These are phyloP conservation scores for Blechomonas ayalai DNA, from an alignment of 208 protist genomes.

Conservation along the genomic window DNA sequence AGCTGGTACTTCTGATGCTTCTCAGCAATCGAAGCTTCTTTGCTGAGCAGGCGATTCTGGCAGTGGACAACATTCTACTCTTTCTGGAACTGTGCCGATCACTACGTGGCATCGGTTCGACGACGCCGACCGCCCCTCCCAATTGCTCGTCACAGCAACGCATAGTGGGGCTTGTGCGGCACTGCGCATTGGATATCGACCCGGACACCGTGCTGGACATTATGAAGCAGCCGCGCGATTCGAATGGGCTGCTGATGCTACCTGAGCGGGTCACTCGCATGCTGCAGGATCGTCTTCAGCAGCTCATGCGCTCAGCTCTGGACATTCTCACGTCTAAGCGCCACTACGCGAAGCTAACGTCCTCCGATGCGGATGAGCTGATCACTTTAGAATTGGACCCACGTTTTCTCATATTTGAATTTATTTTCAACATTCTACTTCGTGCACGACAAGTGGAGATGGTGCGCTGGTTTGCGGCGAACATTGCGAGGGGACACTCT, in stretches of 20 bases:
- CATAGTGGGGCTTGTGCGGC: slow-evolving; percentile 22
- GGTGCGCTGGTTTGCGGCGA: slow-evolving; percentile 80
- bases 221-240: neutral
- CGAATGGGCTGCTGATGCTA: neutral
- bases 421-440: slow-evolving; percentile 90
- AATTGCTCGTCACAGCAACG: neutral
- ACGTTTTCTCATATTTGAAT: slow-evolving; percentile 91
- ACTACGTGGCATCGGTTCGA: slow-evolving; percentile 17
- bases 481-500: slow-evolving; percentile 46
- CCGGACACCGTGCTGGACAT: slow-evolving; percentile 13
- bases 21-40: slow-evolving; percentile 54
- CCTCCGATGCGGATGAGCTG: neutral
- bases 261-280: slow-evolving; percentile 13
- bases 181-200: slow-evolving; percentile 48
- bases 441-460: slow-evolving; percentile 91
- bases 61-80: slow-evolving; percentile 29
- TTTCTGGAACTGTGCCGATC: slow-evolving; percentile 45
- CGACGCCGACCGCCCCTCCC: neutral
- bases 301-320: slow-evolving; percentile 30
- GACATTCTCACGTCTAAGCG: slow-evolving; percentile 50
- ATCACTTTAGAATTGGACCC: slow-evolving; percentile 56
- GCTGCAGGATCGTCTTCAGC: slow-evolving; percentile 29
- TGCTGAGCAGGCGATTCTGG: slow-evolving; percentile 34
- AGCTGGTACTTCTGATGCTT: slow-evolving; percentile 58
- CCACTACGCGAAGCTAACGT: slow-evolving; percentile 34